phyloP scores from a whole-genome alignment of 176 grass and related monocot genomes.

The Themeda triandra region DNA sequence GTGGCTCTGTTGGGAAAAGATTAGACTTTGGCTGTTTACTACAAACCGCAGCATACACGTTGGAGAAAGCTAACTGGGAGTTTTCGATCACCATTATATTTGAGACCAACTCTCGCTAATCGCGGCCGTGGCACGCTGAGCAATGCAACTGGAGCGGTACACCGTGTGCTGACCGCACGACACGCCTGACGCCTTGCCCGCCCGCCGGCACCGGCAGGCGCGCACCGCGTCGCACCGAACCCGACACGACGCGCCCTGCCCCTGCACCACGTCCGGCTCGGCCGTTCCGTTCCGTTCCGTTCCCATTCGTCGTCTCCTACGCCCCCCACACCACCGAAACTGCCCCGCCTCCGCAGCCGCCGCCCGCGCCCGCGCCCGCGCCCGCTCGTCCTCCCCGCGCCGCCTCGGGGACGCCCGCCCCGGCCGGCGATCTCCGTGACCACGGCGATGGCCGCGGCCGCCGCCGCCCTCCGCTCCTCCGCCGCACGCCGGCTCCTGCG shows the following conservation, averaged over 20 bases:
- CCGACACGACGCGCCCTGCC: not conserved
- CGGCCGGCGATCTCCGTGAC: constrained; percentile 36
- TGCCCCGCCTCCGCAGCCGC: not conserved
- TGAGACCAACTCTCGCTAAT: no score
- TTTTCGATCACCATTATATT: no score
- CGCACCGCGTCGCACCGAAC: constrained; percentile 17
- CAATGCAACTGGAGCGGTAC: not conserved
- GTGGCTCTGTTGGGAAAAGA: no score
- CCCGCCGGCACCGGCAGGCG: no score
- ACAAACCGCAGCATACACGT: no score
- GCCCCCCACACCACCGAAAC: not conserved
- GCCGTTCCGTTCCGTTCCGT: not conserved
- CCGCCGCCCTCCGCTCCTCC: constrained; percentile 44
- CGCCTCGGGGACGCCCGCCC: constrained; percentile 21
- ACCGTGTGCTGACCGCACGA: not conserved
- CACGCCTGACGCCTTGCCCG: no score
- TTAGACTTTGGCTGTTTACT: no score
- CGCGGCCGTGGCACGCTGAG: no score
- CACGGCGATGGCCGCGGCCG: constrained; percentile 46
- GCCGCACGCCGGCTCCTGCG: constrained; percentile 36
- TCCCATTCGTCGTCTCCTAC: constrained; percentile 19
- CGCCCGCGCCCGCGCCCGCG: not conserved
- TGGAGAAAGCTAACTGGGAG: no score
- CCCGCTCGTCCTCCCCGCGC: not conserved
- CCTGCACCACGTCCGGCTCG: not conserved